phyloP scores from a whole-genome alignment of 306 rosid species.

The Gleditsia sinensis region DNA sequence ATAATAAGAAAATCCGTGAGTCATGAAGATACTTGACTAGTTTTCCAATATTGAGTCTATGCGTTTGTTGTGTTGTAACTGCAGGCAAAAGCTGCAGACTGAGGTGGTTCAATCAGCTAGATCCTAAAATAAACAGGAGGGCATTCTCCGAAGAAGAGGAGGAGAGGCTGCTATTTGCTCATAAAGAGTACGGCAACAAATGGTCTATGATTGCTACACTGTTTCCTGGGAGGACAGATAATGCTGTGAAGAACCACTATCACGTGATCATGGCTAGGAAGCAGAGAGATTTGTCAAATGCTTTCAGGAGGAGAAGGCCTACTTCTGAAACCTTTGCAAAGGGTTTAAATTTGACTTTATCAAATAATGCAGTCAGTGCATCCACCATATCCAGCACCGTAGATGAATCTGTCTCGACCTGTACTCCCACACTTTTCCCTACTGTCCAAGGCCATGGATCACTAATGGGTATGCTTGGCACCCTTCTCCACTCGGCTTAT shows the following conservation, averaged over 20 bases:
- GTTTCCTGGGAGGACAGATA: slow-evolving; percentile 92
- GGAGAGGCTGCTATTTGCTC: slow-evolving; percentile 65
- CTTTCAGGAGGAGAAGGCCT: slow-evolving; percentile 60
- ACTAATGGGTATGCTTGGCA: slow-evolving; percentile 39
- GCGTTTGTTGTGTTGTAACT: not conserved
- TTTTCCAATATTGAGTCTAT: not conserved
- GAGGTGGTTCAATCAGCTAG: slow-evolving; percentile 94
- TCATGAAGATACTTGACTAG: not conserved
- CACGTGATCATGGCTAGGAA: slow-evolving; percentile 90
- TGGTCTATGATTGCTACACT: slow-evolving; percentile 90
- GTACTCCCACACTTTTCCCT: slow-evolving; percentile 45
- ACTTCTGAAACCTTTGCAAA: slow-evolving; percentile 23
- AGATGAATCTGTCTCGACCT: slow-evolving; percentile 64
- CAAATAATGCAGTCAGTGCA: slow-evolving; percentile 54
- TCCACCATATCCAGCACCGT: slow-evolving; percentile 60
- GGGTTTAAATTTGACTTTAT: slow-evolving; percentile 30
- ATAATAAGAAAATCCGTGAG: not conserved
- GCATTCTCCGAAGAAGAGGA: slow-evolving; percentile 79
- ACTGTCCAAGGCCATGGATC: slow-evolving; percentile 35
- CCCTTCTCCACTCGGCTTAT: not conserved
- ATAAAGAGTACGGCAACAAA: slow-evolving; percentile 77
- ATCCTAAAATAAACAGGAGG: slow-evolving; percentile 76
- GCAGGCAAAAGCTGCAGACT: slow-evolving; percentile 92
- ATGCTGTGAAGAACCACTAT: slow-evolving; percentile 96
- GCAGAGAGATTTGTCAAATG: slow-evolving; percentile 62